Evolutionary conservation across 768 basidiomycete genomes (phyloP).

Genomic region (Hericium alpestre): DNA sequence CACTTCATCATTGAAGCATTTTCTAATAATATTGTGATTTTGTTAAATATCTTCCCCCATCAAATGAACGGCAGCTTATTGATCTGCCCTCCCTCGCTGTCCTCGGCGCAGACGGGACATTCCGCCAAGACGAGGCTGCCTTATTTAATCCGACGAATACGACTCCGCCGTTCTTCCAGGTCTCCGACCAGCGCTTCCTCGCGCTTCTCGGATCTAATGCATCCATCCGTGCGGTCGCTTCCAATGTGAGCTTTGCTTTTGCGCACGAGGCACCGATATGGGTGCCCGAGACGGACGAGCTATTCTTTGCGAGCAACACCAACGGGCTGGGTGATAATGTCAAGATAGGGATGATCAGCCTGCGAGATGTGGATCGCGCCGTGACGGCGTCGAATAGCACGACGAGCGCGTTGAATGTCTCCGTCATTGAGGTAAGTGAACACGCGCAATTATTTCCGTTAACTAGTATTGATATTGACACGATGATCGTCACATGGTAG

Average conservation of each 20-base stretch:
- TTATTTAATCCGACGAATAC: slow-evolving; percentile 57
- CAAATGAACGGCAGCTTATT: slow-evolving; percentile 28
- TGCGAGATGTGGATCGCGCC: slow-evolving; percentile 43
- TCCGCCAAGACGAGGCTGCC: slow-evolving; percentile 24
- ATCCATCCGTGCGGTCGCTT: slow-evolving; percentile 47
- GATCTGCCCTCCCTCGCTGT: slow-evolving; percentile 43
- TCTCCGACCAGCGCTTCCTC: slow-evolving; percentile 45
- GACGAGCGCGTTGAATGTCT: slow-evolving; percentile 34
- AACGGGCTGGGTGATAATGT: slow-evolving; percentile 60
- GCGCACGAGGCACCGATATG: slow-evolving; percentile 76
- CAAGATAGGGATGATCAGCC: slow-evolving; percentile 48
- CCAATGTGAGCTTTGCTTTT: slow-evolving; percentile 52
- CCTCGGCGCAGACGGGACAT: slow-evolving; percentile 31
- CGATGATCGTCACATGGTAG: slow-evolving; percentile 21
- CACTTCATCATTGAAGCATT: too few relatives aligned
- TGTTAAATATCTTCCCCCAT: too few relatives aligned
- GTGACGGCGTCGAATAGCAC: slow-evolving; percentile 21
- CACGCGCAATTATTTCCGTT: too few relatives aligned
- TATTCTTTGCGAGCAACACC: slow-evolving; percentile 64
- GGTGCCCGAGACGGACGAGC: slow-evolving; percentile 50
- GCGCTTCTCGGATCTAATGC: slow-evolving; percentile 46
- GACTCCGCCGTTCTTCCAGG: slow-evolving; percentile 47
- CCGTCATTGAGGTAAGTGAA: slow-evolving; percentile 26
- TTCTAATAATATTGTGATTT: too few relatives aligned
- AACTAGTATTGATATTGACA: too few relatives aligned